Base-by-base conservation (phyloP, 768 basidiomycete species). In the Phanerochaete carnosa region DNA sequence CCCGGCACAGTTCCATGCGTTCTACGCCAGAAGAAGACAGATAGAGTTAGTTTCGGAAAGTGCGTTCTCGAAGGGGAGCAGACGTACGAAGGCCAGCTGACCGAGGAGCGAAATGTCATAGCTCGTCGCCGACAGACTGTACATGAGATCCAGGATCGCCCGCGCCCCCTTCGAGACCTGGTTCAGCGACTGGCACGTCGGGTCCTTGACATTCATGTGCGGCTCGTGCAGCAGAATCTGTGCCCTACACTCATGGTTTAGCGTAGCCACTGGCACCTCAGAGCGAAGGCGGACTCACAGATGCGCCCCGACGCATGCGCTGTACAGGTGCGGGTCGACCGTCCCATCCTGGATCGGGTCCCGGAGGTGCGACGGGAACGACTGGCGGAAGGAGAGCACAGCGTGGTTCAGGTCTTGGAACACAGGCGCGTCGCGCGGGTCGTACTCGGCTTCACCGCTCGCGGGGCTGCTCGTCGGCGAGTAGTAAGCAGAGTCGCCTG, bases 191-290 rank as follows among this genome's bases (percentile, higher is more conserved):
- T 84, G 78, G 65, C 89, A 91, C 30, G 83, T 82, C n/a, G 80
- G 77, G 53, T 72, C 75, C 23, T 76, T 75, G 53, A 88, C 76
- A 58, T 83, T 80, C 16, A 88, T 87, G 66, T 91, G 89, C 1
- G 89, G 88, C 62, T 92, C 90, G 65, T 92, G 90, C 35, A 92
- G 74, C 22, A 90, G 74, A 56, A 92, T 86, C 22, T 74, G 82
- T 4, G 87, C 82, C 8, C 90, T 92, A 22, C 30, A 39, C 23
- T 15, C 7, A 32, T 22, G 22, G 15, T 5, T 55, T 16, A 39
- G 37, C 26, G 8, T 2, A 22, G 7, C 37, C 25, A 39, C 19
- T 13, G 12, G 3, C 53, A 25, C 8, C 4, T 3, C 32, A 55
- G 5, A 16, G 8, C 47, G 13, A 26, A 22, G 26, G 1, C 22